Conservation (phyloP, 306 rosid genomes). For the Hippophae gyantsensis region DNA sequence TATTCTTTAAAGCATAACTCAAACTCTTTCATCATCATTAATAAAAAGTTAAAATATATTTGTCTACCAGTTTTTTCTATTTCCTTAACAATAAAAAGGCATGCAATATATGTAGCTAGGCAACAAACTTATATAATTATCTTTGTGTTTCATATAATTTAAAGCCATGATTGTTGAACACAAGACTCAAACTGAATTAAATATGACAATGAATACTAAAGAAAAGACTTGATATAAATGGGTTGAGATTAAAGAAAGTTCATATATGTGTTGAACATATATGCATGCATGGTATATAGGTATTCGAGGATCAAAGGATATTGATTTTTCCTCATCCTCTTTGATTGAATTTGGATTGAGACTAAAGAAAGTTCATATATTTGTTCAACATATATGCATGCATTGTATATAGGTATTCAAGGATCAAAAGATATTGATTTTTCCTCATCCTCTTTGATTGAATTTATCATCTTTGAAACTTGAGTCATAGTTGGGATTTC, state of each 20-base stretch:
- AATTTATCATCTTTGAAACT: constrained; percentile 34
- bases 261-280: neutral
- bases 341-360: constrained; percentile 20
- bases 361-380: neutral
- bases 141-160: too few relatives aligned
- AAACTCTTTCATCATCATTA: too few relatives aligned
- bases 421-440: constrained; percentile 36
- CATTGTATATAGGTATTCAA: constrained; percentile 1
- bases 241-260: too few relatives aligned
- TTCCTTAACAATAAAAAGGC: too few relatives aligned
- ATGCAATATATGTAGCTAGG: too few relatives aligned
- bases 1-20: too few relatives aligned
- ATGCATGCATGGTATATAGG: neutral
- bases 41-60: too few relatives aligned
- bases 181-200: neutral
- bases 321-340: constrained; percentile 47
- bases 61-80: too few relatives aligned
- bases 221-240: neutral
- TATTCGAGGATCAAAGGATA: constrained; percentile 21
- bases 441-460: constrained; percentile 48
- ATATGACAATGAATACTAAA: neutral
- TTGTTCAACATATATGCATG: neutral
- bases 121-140: too few relatives aligned
- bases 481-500: constrained; percentile 43
- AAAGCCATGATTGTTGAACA: too few relatives aligned